A percentile compares a stretch with the other conserved stretches of the same genome.
These are phyloP conservation scores for Aspergillus conjunctus DNA, from an alignment of 495 filamentous ascomycete genomes.

Conservation along the genomic window DNA sequence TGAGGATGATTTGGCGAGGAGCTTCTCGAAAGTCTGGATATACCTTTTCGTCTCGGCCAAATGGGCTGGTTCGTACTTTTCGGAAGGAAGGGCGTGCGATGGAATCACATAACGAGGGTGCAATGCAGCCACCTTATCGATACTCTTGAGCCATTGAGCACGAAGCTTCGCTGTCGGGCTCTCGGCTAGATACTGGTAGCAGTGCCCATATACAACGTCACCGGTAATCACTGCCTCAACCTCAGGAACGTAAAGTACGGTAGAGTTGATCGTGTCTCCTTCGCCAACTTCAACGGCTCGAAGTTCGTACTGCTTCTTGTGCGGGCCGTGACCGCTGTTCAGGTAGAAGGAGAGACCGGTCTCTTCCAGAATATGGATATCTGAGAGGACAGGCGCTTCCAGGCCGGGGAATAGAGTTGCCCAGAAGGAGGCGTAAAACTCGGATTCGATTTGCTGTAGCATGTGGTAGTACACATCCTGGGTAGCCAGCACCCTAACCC, in stretches of 20 bases:
- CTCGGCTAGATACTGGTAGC: constrained; percentile 38
- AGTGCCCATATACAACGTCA: constrained; percentile 42
- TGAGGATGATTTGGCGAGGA: constrained; percentile 8
- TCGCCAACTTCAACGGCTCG: constrained; percentile 34
- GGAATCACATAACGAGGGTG: constrained; percentile 34
- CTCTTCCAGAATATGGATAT: neutral
- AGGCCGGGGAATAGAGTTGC: constrained; percentile 25
- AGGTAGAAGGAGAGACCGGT: constrained; percentile 4
- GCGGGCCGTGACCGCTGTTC: too few relatives aligned
- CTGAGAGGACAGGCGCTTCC: constrained; percentile 12
- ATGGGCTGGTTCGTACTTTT: constrained; percentile 29
- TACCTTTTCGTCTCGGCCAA: constrained; percentile 31
- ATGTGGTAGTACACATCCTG: constrained; percentile 33
- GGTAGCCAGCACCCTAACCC: constrained; percentile 27
- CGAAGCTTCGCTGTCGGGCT: constrained; percentile 28
- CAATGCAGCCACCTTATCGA: constrained; percentile 36
- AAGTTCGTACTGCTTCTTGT: too few relatives aligned
- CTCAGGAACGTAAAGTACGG: constrained; percentile 33
- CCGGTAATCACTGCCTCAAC: constrained; percentile 33
- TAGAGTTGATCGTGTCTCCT: constrained; percentile 34
- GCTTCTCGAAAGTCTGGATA: constrained; percentile 16
- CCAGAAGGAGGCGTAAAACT: constrained; percentile 21
- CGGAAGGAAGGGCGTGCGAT: constrained; percentile 31
- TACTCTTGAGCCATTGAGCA: constrained; percentile 11
- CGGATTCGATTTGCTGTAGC: constrained; percentile 24